Base-by-base conservation (phyloP, 805 yeast species). In the Lipomyces oligophaga region DNA sequence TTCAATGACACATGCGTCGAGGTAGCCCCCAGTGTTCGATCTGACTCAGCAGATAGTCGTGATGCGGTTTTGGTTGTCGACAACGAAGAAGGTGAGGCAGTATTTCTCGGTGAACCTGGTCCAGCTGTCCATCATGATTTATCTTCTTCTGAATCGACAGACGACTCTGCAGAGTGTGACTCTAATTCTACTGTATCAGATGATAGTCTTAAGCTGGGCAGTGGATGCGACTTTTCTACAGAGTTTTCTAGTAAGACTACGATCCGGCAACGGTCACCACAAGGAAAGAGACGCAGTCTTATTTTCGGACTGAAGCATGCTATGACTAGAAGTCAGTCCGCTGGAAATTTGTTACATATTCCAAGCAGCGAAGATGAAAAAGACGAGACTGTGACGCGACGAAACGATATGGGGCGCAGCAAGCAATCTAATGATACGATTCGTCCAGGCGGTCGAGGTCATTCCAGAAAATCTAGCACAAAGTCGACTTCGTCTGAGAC, bases 51-150 rank as follows among this genome's bases (percentile, higher is more conserved):
- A 20, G 10, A 21, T n/a, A 19, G 13, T 4, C 25, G 42, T 15
- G 50, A 52, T 20, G 52, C 33, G 21, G 49, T 52, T 24, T 18
- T 46, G 22, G 21, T 47, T 19, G 43, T 47, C 6, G 51, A 47
- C 30, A n/a, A n/a, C n/a, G 51, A 47, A 11, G 34, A 13, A 19
- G 51, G 51, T 34, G 46, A 47, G 20, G 53, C 51, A 18, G 31
- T 49, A 25, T 37, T 43, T 28, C 43, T 59, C 5, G 64, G 64
- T 20, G 64, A 61, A 46, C 64, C 64, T 0, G 64, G 64, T n/a
- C 64, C 64, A 5, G 59, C 57, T 43, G 54, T 59, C 21, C 59
- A 60, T n/a, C 45, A 40, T 27, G 42, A 39, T 7, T 20, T 32
- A 20, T 30, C 36, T 19, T 35, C 41, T n/a, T 18, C 49, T 2